phyloP scores from a whole-genome alignment of 352 stramenopile genomes.

The Albugo laibachii region DNA sequence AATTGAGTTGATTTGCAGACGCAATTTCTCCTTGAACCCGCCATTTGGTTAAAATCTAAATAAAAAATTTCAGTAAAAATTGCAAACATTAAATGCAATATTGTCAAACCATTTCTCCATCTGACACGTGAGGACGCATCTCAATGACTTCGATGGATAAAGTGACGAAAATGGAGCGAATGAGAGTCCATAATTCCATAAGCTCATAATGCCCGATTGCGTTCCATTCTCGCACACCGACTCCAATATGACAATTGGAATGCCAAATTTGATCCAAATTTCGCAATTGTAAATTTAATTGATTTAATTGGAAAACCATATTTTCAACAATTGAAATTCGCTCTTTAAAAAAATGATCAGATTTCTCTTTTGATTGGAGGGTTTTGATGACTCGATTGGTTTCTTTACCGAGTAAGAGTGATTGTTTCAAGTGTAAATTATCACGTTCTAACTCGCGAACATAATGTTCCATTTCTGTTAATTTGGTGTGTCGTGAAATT shows the following conservation, averaged over 20 bases:
- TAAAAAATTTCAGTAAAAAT: not conserved
- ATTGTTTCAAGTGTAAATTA: slow-evolving; percentile 61
- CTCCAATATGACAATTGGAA: slow-evolving; percentile 44
- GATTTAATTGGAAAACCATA: slow-evolving; percentile 65
- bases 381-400: slow-evolving; percentile 18
- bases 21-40: slow-evolving; percentile 61
- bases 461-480: slow-evolving; percentile 49
- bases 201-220: slow-evolving; percentile 40
- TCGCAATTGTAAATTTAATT: slow-evolving; percentile 35
- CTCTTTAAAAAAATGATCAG: slow-evolving; percentile 14
- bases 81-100: not conserved
- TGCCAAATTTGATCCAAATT: slow-evolving; percentile 56
- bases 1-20: slow-evolving; percentile 28
- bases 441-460: slow-evolving; percentile 47
- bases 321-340: slow-evolving; percentile 59
- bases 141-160: slow-evolving; percentile 66
- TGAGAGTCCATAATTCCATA: slow-evolving; percentile 68
- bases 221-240: slow-evolving; percentile 65
- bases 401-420: slow-evolving; percentile 32
- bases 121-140: slow-evolving; percentile 42
- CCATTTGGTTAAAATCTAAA: slow-evolving; percentile 61
- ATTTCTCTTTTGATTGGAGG: not conserved
- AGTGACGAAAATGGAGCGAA: slow-evolving; percentile 53
- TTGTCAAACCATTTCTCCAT: slow-evolving; percentile 41
- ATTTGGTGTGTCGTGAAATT: slow-evolving; percentile 28